Evolutionary conservation across 176 grass and related monocot genomes (phyloP).

Genomic region (Hordeum marinum): DNA sequence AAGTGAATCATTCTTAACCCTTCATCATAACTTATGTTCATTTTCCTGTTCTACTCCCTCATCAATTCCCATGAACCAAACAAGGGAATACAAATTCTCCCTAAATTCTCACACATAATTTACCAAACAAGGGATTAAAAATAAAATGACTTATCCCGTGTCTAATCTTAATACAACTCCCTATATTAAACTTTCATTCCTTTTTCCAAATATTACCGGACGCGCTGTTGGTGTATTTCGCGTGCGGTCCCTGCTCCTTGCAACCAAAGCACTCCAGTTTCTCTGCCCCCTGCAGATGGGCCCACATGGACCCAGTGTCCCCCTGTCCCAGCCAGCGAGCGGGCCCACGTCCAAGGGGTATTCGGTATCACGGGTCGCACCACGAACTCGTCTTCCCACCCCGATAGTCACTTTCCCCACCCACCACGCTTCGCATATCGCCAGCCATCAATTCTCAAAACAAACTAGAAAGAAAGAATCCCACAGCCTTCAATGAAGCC

Average conservation of each 20-base stretch:
- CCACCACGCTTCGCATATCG: not conserved
- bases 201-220: too few relatives aligned
- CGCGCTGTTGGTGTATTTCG: not conserved
- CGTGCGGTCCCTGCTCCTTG: not conserved
- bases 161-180: too few relatives aligned
- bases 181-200: too few relatives aligned
- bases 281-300: not conserved
- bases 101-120: too few relatives aligned
- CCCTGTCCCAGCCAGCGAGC: too few relatives aligned
- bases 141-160: too few relatives aligned
- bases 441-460: not conserved
- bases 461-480: conserved; percentile 3
- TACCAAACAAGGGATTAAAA: too few relatives aligned
- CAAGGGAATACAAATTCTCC: too few relatives aligned
- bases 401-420: not conserved
- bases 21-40: too few relatives aligned
- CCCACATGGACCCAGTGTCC: not conserved
- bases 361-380: not conserved
- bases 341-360: not conserved
- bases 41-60: too few relatives aligned
- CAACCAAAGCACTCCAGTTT: not conserved
- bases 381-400: not conserved
- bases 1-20: too few relatives aligned
- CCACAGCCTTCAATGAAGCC: conserved; percentile 16
- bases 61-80: too few relatives aligned